These are phyloP conservation scores for Lecanoromycetidae sp. DNA, from an alignment of 2,329 filamentous ascomycete species.

Conservation along the genomic window DNA sequence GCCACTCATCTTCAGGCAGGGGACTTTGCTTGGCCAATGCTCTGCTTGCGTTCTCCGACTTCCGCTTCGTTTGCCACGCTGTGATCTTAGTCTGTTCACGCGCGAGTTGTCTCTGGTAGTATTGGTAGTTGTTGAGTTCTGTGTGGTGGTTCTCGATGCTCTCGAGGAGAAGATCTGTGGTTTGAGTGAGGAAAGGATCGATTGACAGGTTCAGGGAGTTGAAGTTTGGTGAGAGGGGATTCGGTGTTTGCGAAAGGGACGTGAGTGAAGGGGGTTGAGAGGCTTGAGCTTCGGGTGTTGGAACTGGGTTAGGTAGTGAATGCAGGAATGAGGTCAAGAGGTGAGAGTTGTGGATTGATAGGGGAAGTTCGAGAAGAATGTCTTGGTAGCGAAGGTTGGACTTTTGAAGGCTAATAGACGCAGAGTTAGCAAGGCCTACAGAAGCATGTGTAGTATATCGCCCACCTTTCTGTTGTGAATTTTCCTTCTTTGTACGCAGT, in stretches of 20 bases:
- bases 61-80: conserved; percentile 92
- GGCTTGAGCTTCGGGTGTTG: conserved; percentile 57
- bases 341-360: conserved; percentile 91
- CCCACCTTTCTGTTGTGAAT: conserved; percentile 85
- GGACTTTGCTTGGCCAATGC: conserved; percentile 74
- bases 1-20: conserved; percentile 95
- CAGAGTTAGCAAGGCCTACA: neutral
- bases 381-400: conserved; percentile 88
- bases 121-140: conserved; percentile 98
- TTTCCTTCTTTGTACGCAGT: conserved; percentile 89
- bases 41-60: conserved; percentile 83
- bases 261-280: conserved; percentile 67
- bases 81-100: conserved; percentile 95
- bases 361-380: conserved; percentile 79
- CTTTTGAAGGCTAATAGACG: conserved; percentile 67
- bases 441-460: neutral
- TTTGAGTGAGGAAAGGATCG: conserved; percentile 97
- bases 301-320: conserved; percentile 59
- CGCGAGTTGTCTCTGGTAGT: conserved; percentile 84
- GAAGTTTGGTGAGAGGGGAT: conserved; percentile 72
- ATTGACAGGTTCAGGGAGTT: conserved; percentile 85
- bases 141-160: conserved; percentile 97
- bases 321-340: conserved; percentile 91
- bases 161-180: conserved; percentile 88
- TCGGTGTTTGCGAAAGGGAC: conserved; percentile 46